Conservation (phyloP, 2,329 filamentous ascomycete species). For the Ophiostoma perfectum region DNA sequence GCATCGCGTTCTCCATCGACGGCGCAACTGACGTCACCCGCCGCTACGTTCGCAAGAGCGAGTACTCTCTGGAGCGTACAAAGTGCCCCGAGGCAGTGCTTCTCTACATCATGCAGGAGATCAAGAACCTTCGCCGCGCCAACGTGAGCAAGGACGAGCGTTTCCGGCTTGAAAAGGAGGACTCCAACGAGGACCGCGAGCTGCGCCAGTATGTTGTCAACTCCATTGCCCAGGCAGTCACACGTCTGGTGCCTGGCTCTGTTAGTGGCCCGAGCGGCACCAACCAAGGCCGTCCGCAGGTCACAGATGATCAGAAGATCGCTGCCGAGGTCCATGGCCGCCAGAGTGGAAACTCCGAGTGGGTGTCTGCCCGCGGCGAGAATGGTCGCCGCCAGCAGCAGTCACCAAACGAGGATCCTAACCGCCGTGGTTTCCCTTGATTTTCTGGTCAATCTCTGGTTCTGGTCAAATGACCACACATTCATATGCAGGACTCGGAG, state of each 20-base stretch:
- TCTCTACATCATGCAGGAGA: conserved; percentile 86
- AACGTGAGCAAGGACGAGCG: conserved; percentile 83
- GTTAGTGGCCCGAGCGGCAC: conserved; percentile 27
- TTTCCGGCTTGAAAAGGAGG: conserved; percentile 74
- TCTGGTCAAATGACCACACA: too few species aligned
- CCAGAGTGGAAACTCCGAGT: conserved; percentile 36
- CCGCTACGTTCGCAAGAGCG: conserved; percentile 64
- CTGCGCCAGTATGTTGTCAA: conserved; percentile 68
- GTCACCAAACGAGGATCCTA: conserved; percentile 27
- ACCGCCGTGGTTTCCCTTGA: conserved; percentile 26
- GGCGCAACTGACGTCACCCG: conserved; percentile 64
- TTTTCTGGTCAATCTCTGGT: neutral
- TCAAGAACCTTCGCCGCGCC: conserved; percentile 73
- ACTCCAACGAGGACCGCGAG: conserved; percentile 68
- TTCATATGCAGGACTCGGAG: neutral
- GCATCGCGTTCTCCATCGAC: conserved; percentile 91
- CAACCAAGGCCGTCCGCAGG: conserved; percentile 26
- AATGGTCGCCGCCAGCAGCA: conserved; percentile 30
- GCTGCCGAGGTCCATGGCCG: conserved; percentile 53
- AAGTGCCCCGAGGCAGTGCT: conserved; percentile 84
- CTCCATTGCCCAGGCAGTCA: conserved; percentile 67
- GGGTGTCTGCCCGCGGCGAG: conserved; percentile 36
- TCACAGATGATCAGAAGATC: conserved; percentile 52
- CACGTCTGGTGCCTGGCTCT: conserved; percentile 55
- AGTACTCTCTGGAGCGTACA: conserved; percentile 67